phyloP scores from a whole-genome alignment of 495 filamentous ascomycete genomes.

The Hyaloscypha variabilis region DNA sequence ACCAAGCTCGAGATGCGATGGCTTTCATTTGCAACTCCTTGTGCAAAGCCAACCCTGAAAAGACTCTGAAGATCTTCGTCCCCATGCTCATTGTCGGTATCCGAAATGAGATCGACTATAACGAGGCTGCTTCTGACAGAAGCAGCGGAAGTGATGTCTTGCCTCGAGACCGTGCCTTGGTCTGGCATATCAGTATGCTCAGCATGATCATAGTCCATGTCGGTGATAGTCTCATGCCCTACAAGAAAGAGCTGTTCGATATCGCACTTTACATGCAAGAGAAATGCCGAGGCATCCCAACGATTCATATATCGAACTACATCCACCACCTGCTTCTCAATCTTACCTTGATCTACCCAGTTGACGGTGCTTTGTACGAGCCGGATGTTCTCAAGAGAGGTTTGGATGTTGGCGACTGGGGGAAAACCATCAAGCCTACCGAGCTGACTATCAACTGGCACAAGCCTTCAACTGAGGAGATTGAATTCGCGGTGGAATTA shows the following conservation, averaged over 20 bases:
- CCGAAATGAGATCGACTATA: constrained; percentile 94
- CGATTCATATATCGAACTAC: constrained; percentile 95
- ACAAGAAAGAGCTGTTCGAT: constrained; percentile 85
- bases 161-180: constrained; percentile 86
- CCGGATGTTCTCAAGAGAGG: constrained; percentile 55
- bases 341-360: constrained; percentile 88
- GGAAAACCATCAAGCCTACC: constrained; percentile 65
- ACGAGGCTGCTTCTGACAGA: constrained; percentile 92
- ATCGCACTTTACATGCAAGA: constrained; percentile 96
- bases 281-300: constrained; percentile 89
- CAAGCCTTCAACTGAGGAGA: constrained; percentile 73
- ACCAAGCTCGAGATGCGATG: constrained; percentile 97
- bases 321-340: constrained; percentile 99
- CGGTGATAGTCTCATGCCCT: constrained; percentile 82
- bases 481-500: constrained; percentile 85
- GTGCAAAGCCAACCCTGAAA: constrained; percentile 92
- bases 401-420: constrained; percentile 74
- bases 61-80: constrained; percentile 85
- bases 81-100: constrained; percentile 90
- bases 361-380: constrained; percentile 86
- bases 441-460: constrained; percentile 91
- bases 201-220: constrained; percentile 99
- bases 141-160: constrained; percentile 93
- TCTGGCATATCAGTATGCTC: constrained; percentile 96
- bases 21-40: constrained; percentile 96